Percentiles rank a stretch among this genome's conserved stretches.
Conservation (phyloP, 352 stramenopile species). For the Phytophthora pinifolia region DNA sequence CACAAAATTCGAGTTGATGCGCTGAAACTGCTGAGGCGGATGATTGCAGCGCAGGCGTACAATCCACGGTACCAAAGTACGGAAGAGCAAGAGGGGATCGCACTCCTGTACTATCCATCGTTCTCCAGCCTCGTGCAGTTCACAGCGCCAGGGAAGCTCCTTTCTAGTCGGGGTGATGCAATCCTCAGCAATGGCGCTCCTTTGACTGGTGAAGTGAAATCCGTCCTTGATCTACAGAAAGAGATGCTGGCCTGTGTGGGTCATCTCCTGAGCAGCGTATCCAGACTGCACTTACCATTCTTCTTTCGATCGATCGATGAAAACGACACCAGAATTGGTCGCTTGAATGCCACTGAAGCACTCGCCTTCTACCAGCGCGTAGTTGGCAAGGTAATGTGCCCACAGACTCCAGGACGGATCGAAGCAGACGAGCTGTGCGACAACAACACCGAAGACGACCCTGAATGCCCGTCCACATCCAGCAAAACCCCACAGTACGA, state of each 20-base stretch:
- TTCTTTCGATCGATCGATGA: constrained; percentile 41
- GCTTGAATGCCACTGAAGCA: constrained; percentile 41
- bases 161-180: constrained; percentile 17
- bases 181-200: neutral
- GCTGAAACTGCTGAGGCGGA: constrained; percentile 50
- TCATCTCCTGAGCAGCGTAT: constrained; percentile 65
- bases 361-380: constrained; percentile 56
- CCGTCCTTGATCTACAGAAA: constrained; percentile 43
- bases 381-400: constrained; percentile 29
- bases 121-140: constrained; percentile 49
- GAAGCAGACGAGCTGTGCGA: neutral
- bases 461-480: neutral
- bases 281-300: constrained; percentile 34
- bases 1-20: constrained; percentile 58
- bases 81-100: constrained; percentile 59
- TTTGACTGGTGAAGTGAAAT: constrained; percentile 5
- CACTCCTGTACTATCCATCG: constrained; percentile 61
- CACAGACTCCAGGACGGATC: neutral
- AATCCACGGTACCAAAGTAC: constrained; percentile 43
- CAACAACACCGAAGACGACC: constrained; percentile 1
- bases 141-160: constrained; percentile 48
- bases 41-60: constrained; percentile 65
- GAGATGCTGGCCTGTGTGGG: constrained; percentile 65
- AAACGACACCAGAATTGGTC: neutral
- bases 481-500: constrained; percentile 22